Evolutionary conservation across 768 basidiomycete species (phyloP), one percentile per base, ranked within the genome.

Genomic region (Serpula lacrymans): DNA sequence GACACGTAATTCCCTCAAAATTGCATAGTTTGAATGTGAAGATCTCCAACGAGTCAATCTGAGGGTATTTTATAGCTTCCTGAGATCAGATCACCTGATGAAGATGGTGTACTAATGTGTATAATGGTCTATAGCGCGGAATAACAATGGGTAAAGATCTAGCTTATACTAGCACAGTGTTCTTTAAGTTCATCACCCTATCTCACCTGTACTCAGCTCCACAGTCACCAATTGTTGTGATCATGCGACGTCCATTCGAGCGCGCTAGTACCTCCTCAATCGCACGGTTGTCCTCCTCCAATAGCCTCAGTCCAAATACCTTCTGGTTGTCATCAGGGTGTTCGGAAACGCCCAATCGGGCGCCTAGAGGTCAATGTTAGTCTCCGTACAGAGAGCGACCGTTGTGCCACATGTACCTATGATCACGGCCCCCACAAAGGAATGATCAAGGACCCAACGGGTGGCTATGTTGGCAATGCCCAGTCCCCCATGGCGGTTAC

Each of bases 391-490:
- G 40, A 34, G 37, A 37, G 40, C 32, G 45, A 28, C 38, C 27
- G 41, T 37, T 27, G 21, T 24, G 25, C 25, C 31, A 39, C 25
- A 23, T 34, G 10, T 47, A 82, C 88, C 88, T 51, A 91, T 75
- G 49, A 90, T 75, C 24, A 88, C 85, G 26, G 87, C 85, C 8
- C 84, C 88, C 13, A 90, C 87, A 48, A 75, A 84, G 6, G 60
- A 55, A 38, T 89, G 84, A 64, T 91, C 85, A 16, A 91, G 69
- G 0, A 89, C 83, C 88, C 88, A 90, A 12, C 88, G 79, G 2
- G 79, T 83, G 23, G 88, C 86, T 27, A 91, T 66, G 54, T 89
- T 89, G 39, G 88, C 77, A 26, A 91, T 80, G 60, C 80, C 84
- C 33, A 70, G 63, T 9, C 76, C 74, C 16, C 70, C 73, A 58